These are phyloP conservation scores for Schizochytrium sp. DNA, from an alignment of 108 stramenopile species.

Conservation along the genomic window DNA sequence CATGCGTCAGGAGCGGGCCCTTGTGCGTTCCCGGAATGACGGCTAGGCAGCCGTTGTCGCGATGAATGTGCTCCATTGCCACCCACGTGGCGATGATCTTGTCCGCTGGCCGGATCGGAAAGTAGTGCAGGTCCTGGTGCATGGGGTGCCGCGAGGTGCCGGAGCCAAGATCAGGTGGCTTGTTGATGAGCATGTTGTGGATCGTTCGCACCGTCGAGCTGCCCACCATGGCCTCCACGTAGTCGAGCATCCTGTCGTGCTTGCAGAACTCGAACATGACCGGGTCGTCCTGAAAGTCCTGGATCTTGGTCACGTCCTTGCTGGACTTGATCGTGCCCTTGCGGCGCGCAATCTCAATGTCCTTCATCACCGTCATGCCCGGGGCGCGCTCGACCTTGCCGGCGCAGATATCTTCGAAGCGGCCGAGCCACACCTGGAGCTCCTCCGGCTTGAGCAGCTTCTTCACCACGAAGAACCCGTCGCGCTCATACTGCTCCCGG, in stretches of 20 bases:
- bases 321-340: neutral
- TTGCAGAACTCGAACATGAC: neutral
- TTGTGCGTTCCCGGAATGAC: neutral
- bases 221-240: neutral
- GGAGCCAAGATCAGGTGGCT: neutral
- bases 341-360: neutral
- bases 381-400: neutral
- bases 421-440: neutral
- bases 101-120: neutral
- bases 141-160: neutral
- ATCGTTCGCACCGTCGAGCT: neutral
- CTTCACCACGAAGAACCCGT: neutral
- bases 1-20: slow-evolving; percentile 1
- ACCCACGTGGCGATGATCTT: slow-evolving; percentile 5
- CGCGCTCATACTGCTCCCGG: neutral
- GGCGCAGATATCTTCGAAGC: slow-evolving; percentile 13
- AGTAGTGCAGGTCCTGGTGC: neutral
- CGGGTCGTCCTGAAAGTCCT: neutral
- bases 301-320: neutral
- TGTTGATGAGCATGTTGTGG: slow-evolving; percentile 20
- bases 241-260: neutral
- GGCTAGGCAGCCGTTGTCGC: neutral
- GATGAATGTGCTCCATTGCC: neutral
- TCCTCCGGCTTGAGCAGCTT: neutral
- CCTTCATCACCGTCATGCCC: neutral